phyloP scores from a whole-genome alignment of 1,284 basidiomycete genomes.

The Cryptococcus sp. region DNA sequence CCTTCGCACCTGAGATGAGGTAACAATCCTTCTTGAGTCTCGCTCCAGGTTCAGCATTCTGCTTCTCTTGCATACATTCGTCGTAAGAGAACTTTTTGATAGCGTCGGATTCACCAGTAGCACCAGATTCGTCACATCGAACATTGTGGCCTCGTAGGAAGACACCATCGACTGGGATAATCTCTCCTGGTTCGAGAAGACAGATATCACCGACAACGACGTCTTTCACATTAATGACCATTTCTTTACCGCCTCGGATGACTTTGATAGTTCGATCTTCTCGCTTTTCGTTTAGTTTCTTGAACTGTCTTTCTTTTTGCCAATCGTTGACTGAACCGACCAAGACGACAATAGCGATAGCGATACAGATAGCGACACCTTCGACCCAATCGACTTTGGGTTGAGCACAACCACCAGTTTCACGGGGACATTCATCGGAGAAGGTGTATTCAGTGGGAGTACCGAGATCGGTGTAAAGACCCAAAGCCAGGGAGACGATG shows the following conservation, averaged over 20 bases:
- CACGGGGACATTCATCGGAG: conserved; percentile 49
- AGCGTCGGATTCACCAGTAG: conserved; percentile 93
- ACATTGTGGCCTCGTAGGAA: conserved; percentile 90
- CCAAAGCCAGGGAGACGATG: conserved; percentile 85
- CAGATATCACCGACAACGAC: conserved; percentile 92
- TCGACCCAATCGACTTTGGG: conserved; percentile 84
- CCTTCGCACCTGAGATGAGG: conserved; percentile 87
- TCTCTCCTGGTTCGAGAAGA: conserved; percentile 88
- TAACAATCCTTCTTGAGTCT: conserved; percentile 80
- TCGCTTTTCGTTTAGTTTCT: conserved; percentile 86
- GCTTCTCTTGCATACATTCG: conserved; percentile 60
- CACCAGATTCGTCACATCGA: conserved; percentile 92
- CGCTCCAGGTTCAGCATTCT: conserved; percentile 38
- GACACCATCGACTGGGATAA: conserved; percentile 91
- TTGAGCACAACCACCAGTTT: conserved; percentile 52
- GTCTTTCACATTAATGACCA: conserved; percentile 75
- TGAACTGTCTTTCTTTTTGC: conserved; percentile 97
- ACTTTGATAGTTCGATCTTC: conserved; percentile 92
- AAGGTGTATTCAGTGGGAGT: conserved; percentile 52
- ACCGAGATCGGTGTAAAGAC: conserved; percentile 86
- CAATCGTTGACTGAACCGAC: conserved; percentile 55
- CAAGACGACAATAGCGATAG: conserved; percentile 65
- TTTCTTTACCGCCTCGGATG: conserved; percentile 75
- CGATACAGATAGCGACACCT: conserved; percentile 93
- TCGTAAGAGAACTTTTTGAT: conserved; percentile 82